Evolutionary conservation across 441 rosid species (phyloP).

Genomic region (Sinapis alba): DNA sequence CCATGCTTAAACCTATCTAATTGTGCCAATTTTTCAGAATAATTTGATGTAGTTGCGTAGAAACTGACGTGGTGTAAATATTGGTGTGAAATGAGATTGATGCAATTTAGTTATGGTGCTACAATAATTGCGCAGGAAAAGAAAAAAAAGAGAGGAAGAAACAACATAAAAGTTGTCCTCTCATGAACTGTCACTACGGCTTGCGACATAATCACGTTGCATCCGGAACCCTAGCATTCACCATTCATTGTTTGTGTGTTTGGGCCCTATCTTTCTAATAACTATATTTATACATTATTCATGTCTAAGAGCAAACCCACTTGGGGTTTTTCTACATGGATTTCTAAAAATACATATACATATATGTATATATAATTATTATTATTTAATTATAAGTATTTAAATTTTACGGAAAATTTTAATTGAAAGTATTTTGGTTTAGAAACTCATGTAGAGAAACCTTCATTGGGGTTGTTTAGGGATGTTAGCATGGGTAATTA

Average conservation of each 20-base stretch:
- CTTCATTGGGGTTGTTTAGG: no score
- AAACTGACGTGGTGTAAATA: background rate
- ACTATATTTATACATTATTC: constrained; percentile 26
- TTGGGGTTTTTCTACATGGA: no score
- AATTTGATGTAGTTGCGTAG: background rate
- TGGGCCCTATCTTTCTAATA: constrained; percentile 22
- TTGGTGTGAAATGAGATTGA: constrained; percentile 12
- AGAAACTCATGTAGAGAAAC: no score
- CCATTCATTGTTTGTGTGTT: constrained; percentile 39
- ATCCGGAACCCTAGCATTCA: constrained; percentile 44
- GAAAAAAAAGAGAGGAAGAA: constrained; percentile 7
- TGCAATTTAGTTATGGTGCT: constrained; percentile 7
- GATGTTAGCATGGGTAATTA: no score
- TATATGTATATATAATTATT: no score
- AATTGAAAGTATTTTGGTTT: no score
- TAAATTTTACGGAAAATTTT: no score
- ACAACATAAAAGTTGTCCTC: constrained; percentile 46
- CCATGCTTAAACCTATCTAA: background rate
- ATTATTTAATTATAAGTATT: no score
- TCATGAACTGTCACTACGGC: constrained; percentile 45
- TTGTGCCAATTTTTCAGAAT: background rate
- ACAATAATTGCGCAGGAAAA: constrained; percentile 28
- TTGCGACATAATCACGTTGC: constrained; percentile 44
- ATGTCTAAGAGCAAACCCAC: constrained; percentile 5
- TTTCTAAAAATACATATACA: no score